These are phyloP conservation scores for Coemansia sp. DNA, from an alignment of 192 early-diverging fungal genomes.

Conservation along the genomic window DNA sequence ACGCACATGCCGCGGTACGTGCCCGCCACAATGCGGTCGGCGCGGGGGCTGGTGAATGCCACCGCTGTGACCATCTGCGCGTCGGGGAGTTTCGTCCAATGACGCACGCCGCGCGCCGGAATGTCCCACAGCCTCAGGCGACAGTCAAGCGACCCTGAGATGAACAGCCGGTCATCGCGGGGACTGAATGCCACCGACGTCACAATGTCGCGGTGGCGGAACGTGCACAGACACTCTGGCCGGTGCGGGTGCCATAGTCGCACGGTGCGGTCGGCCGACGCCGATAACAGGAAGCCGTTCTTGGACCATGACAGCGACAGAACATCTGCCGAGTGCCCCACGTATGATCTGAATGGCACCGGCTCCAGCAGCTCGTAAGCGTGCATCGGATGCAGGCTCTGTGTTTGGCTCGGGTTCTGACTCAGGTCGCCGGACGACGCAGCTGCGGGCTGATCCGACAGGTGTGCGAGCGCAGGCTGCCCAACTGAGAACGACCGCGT, in stretches of 20 bases:
- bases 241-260: constrained; percentile 82
- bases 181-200: constrained; percentile 83
- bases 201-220: constrained; percentile 79
- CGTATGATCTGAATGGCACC: constrained; percentile 73
- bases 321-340: constrained; percentile 75
- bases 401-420: neutral
- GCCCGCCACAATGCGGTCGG: constrained; percentile 74
- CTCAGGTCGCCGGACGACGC: neutral
- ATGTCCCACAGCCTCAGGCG: constrained; percentile 85
- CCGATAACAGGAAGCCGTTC: constrained; percentile 79
- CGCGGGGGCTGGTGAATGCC: constrained; percentile 71
- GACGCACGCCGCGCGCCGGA: constrained; percentile 71
- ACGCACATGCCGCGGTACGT: constrained; percentile 76
- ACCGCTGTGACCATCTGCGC: constrained; percentile 79
- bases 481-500: constrained; percentile 34
- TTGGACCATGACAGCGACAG: constrained; percentile 74
- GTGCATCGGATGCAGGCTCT: constrained; percentile 47
- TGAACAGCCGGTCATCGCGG: constrained; percentile 78
- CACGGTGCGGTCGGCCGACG: constrained; percentile 84
- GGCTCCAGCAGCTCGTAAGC: constrained; percentile 64
- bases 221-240: constrained; percentile 76
- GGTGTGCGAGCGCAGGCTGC: neutral
- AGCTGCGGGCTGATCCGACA: constrained; percentile 1
- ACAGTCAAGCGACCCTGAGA: constrained; percentile 81
- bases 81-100: constrained; percentile 76